Base-by-base conservation (phyloP, 2,329 filamentous ascomycete species). In the Hyphodiscus sp. region DNA sequence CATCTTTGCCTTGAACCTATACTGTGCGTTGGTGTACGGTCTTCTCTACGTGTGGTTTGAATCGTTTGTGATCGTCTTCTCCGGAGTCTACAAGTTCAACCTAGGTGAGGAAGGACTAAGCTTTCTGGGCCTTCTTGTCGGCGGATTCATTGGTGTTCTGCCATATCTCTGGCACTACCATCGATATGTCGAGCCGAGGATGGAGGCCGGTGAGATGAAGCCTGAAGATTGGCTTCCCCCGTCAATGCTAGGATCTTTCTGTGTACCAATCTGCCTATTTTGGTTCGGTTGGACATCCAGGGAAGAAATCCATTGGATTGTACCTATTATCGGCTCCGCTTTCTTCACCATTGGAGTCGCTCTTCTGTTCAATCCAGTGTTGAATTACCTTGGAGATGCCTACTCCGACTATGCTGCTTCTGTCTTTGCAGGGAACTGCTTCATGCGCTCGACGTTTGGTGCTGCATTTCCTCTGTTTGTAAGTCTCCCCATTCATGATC, bases 31-130 rank as follows among this genome's bases (percentile, higher is more conserved):
- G 57, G 76, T 81, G 59, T 86, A 84, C 66, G 79, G 74, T 47
- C 80, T 81, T 62, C 80, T 81, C 68, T 81, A 81, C 62, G 75
- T 75, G 48, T 86, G 77, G 71, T 86, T 86, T 63, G 82, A 86
- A 63, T 78, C 77, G 15, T 86, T 86, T 67, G 51, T 55, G 8
- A 72, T 84, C 16, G 81, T 86, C 53, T 87, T 83, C 66, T 72
- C 74, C 2, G 73, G 73, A 26, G 71, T 78, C 60, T 86, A 87
- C 67, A 66, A 69, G 62, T 84, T 87, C 76, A 78, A 74, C 56
- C 68, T 79, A 1, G 80, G 81, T 20, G 63, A 80, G 54, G 69
- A 79, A 56, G 81, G 82, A 15, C 73, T 86, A 9, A 74, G 81
- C 47, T 86, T 86, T 70, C 67, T 83, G 45, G 79, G 77, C 57